Evolutionary conservation across 1,284 basidiomycete species (phyloP).

Genomic region (Rhodotorula mucilaginosa): DNA sequence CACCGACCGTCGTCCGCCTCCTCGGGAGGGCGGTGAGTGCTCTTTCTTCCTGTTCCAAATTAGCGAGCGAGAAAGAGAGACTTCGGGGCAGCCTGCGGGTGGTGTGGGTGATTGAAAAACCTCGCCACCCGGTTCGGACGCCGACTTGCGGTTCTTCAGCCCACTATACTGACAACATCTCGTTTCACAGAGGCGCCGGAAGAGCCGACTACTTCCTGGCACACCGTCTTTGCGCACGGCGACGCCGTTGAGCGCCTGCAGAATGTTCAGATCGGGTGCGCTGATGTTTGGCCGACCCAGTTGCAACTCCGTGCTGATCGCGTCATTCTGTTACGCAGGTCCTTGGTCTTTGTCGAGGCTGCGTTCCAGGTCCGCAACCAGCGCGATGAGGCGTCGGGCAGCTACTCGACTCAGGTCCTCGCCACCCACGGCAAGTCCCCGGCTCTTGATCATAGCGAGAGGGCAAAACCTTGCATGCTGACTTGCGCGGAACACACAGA

Average conservation of each 20-base stretch:
- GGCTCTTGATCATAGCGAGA: no score
- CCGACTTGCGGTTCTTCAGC: not conserved
- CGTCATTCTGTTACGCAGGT: conserved; percentile 13
- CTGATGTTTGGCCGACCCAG: not conserved
- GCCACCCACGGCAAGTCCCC: conserved; percentile 29
- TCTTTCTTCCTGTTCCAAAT: conserved; percentile 39
- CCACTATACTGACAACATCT: not conserved
- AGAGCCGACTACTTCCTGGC: conserved; percentile 64
- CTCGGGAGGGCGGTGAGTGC: conserved; percentile 48
- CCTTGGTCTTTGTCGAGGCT: conserved; percentile 43
- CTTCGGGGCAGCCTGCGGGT: no score
- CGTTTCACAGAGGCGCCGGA: conserved; percentile 36
- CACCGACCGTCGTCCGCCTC: conserved; percentile 32
- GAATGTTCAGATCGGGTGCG: conserved; percentile 61
- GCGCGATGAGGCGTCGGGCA: conserved; percentile 34
- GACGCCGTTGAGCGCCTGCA: conserved; percentile 61
- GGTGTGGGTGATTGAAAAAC: no score
- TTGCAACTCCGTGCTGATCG: not conserved
- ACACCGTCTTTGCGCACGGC: conserved; percentile 68
- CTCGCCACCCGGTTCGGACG: no score
- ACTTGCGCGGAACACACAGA: not conserved
- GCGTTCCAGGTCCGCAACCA: conserved; percentile 34
- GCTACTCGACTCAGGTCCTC: conserved; percentile 26
- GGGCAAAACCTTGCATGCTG: not conserved
- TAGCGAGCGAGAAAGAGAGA: not conserved